Evolutionary conservation across 495 filamentous ascomycete species (phyloP), one percentile per base, ranked within the genome.

Genomic region (Corynascus novoguineensis): DNA sequence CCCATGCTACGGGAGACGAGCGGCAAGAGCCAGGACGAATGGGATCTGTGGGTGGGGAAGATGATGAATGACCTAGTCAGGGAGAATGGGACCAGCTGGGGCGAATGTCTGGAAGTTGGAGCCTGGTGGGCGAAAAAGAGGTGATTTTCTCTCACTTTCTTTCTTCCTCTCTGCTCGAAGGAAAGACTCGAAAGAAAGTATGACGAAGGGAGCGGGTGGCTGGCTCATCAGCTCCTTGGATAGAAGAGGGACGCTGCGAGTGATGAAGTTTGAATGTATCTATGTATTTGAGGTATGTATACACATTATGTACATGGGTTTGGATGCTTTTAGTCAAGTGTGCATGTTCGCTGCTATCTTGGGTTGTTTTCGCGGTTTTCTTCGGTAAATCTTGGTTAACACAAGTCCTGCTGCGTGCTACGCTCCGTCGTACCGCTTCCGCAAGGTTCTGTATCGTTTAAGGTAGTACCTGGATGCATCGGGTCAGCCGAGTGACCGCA

Each of bases 51-150:
- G 92, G 84, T 87, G 75, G 83, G 86, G 32, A 88, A 86, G 62
- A 88, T 96, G 86, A 92, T 86, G 76, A 80, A 80, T 40, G 87
- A 91, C 73, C 74, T 96, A 67, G 78, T 95, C 59, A 85, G 88
- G 64, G 81, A 88, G 57, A 83, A 84, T 42, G 87, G 90, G 21
- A 83, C 89, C 24, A 81, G 83, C 32, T 89, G 83, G 74, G 90
- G 92, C 40, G 92, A 97, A 72, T 95, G 90, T 70, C 73, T 97
- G 42, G 92, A 97, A 76, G 81, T 93, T 55, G 92, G 91, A 50
- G 91, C 89, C n/a, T 96, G 90, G 90, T 95, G 89, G 86, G 91
- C 88, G 24, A 61, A 24, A 49, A 57, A 54, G 54, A 42, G 41
- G 34, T 61, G 53, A 57, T 47, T 40, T 42, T 47, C 5, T 11